Evolutionary conservation across 1,284 basidiomycete species (phyloP).

Genomic region (Ganoderma sp.): DNA sequence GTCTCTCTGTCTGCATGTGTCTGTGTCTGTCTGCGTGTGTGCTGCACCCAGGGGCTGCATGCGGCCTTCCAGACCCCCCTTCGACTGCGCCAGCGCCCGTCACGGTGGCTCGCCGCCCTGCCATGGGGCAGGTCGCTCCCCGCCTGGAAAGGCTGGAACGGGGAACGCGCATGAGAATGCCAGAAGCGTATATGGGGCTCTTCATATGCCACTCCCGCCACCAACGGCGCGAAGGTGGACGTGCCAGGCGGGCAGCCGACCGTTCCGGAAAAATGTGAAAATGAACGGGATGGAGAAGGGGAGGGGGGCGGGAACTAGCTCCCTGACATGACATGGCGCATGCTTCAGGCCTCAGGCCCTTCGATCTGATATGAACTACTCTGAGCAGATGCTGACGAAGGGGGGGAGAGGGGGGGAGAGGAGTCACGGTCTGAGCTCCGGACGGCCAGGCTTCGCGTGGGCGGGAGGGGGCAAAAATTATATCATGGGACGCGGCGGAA

Average conservation of each 20-base stretch:
- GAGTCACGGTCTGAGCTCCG: not conserved
- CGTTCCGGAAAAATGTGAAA: not conserved
- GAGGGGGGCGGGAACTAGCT: no score
- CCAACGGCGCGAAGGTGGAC: not conserved
- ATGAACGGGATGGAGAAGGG: no score
- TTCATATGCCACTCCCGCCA: not conserved
- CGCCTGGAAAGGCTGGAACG: not conserved
- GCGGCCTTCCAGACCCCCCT: not conserved
- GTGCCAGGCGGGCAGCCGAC: not conserved
- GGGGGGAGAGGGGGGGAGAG: no score
- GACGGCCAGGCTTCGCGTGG: not conserved
- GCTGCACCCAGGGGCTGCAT: no score
- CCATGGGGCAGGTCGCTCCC: not conserved
- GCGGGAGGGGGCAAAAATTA: not conserved
- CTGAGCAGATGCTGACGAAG: not conserved
- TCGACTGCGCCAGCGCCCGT: not conserved
- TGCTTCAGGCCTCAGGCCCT: no score
- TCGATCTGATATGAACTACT: slow-evolving; percentile 2
- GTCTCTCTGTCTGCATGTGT: not conserved
- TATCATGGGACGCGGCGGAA: slow-evolving; percentile 6
- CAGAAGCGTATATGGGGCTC: not conserved
- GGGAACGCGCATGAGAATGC: slow-evolving; percentile 1
- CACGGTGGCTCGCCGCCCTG: not conserved
- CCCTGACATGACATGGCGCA: not conserved
- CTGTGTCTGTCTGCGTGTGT: no score